Evolutionary conservation across 177 flowering plant genomes (phyloP).

Genomic region (Vitis hybrid): DNA sequence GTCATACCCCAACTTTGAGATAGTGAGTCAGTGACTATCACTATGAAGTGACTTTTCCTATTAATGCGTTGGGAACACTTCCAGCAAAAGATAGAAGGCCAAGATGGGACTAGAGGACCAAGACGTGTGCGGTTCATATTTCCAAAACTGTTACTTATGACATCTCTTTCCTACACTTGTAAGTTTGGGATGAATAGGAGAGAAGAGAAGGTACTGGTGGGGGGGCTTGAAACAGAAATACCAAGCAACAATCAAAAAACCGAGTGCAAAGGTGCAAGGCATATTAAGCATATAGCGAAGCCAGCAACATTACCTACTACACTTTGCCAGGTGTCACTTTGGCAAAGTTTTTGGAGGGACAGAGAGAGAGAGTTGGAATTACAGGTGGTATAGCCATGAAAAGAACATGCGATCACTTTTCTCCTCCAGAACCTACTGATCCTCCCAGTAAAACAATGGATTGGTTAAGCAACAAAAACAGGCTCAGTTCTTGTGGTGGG

Average conservation of each 20-base stretch:
- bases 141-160: background rate
- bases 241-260: background rate
- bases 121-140: constrained; percentile 1
- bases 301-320: constrained; percentile 7
- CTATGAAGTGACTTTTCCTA: background rate
- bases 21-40: background rate
- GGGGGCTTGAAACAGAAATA: background rate
- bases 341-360: background rate
- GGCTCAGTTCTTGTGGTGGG: background rate
- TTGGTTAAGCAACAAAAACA: background rate
- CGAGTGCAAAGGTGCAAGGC: constrained; percentile 15
- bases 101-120: background rate
- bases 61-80: constrained; percentile 4
- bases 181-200: background rate
- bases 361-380: constrained; percentile 2
- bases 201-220: no score
- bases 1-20: background rate
- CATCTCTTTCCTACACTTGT: constrained; percentile 8
- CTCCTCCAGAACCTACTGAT: background rate
- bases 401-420: constrained; percentile 19
- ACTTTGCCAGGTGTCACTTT: constrained; percentile 19
- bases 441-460: background rate
- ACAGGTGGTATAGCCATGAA: constrained; percentile 14
- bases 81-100: background rate
- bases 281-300: constrained; percentile 5